Percentiles rank a stretch among this genome's conserved stretches.
phyloP scores from a whole-genome alignment of 345 rosid genomes.

The Salix exigua region DNA sequence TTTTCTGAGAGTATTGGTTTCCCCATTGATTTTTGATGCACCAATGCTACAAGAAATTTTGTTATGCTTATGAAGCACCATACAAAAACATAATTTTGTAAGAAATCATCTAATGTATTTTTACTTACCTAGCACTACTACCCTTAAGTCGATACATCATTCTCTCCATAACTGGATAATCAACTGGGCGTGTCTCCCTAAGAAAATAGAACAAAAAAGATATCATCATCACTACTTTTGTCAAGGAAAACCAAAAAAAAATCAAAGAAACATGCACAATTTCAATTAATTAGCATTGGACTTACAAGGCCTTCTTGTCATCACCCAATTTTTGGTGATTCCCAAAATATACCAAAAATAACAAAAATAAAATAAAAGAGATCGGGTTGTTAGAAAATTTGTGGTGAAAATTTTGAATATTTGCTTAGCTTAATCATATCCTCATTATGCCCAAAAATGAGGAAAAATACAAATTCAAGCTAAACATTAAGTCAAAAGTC shows the following conservation, averaged over 20 bases:
- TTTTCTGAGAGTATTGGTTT: background rate
- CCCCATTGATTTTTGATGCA: background rate
- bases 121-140: background rate
- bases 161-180: background rate
- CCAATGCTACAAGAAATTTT: background rate
- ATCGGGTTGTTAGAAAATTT: too few species aligned
- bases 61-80: background rate
- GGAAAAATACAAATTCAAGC: too few species aligned
- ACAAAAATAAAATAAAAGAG: too few species aligned
- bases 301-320: background rate
- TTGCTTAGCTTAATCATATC: too few species aligned
- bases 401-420: too few species aligned
- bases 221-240: background rate
- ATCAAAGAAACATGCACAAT: background rate
- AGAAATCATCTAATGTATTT: background rate
- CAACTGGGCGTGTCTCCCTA: background rate
- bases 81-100: background rate
- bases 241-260: background rate
- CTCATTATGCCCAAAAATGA: too few species aligned
- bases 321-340: too few species aligned
- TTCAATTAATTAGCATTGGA: background rate
- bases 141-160: slow-evolving; percentile 1
- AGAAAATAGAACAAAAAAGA: background rate
- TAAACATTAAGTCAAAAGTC: too few species aligned
- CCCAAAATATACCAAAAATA: too few species aligned